Evolutionary conservation across 768 basidiomycete species (phyloP), one percentile per base, ranked within the genome.

Genomic region (Auricularia auricula-judae): DNA sequence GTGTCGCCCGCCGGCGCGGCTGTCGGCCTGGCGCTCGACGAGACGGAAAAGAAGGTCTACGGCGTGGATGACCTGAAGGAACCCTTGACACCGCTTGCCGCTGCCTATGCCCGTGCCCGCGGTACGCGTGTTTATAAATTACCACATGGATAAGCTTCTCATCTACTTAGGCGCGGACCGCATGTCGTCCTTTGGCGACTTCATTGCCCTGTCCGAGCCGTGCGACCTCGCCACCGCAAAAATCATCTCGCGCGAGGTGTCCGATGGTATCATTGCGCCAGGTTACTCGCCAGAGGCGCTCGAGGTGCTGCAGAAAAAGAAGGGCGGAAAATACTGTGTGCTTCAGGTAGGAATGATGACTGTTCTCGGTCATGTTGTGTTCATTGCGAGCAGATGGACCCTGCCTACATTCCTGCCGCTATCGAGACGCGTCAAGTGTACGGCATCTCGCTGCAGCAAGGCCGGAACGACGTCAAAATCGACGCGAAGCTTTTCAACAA

Each of bases 151-250:
- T 14, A 42, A 14, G 7, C 39, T 8, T 42, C 29, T 53, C 51
- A 62, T 14, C 14, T 12, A 18, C 61, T 29, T 68, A 91, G 91
- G 94, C 64, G 96, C 97, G 29, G 97, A 99, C 74, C 87, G 97
- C 63, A 99, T 99, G 97, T 98, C 96, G 1, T 98, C 96, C 2
- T 99, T 98, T 73, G 97, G 97, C 3, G 97, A 99, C 77, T 99
- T 98, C 74, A 95, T 99, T 70, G 97, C 94, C 0, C 82, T 99
- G 11, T 97, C 94, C 18, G 87, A 89, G 34, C 85, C 87, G 21
- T 97, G 95, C 77, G 97, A 99, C 73, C 79, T 94, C 43, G 88
- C 92, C 1, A 98, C 97, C 8, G 97, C 97, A 53, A 87, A 86
- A 68, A 95, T 99, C 73, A 97, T 99, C 72, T 95, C 93, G n/a